These are phyloP conservation scores for Conoideocrella luteorostrata DNA, from an alignment of 2,329 filamentous ascomycete genomes.

Conservation along the genomic window DNA sequence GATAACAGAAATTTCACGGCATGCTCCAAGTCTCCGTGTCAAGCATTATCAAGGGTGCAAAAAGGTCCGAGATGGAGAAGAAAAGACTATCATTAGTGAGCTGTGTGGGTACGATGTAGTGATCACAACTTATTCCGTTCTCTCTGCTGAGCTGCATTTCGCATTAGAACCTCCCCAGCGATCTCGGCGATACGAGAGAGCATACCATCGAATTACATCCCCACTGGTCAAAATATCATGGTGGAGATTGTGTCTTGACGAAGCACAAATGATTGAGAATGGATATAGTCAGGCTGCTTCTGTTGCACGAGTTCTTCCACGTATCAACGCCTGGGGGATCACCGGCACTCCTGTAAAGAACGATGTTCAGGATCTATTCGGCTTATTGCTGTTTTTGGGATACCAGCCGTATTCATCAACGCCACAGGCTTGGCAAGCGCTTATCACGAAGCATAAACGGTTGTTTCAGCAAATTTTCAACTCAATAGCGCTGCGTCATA, in stretches of 20 bases:
- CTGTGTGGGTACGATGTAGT: conserved; percentile 52
- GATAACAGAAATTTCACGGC: conserved; percentile 51
- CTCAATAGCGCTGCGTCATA: conserved; percentile 73
- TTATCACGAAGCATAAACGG: conserved; percentile 54
- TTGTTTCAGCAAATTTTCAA: conserved; percentile 65
- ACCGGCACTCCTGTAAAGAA: conserved; percentile 83
- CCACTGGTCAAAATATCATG: conserved; percentile 76
- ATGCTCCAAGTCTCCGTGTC: conserved; percentile 51
- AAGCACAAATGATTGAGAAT: conserved; percentile 89
- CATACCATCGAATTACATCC: conserved; percentile 60
- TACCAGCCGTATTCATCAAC: conserved; percentile 69
- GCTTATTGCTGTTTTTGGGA: conserved; percentile 72
- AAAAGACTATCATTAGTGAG: conserved; percentile 33
- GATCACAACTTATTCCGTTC: conserved; percentile 59
- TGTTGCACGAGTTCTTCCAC: conserved; percentile 72
- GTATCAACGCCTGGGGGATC: conserved; percentile 85
- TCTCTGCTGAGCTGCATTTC: conserved; percentile 77
- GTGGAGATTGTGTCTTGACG: conserved; percentile 78
- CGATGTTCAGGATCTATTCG: conserved; percentile 69
- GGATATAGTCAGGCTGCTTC: conserved; percentile 77
- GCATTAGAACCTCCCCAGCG: conserved; percentile 65
- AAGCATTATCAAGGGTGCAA: conserved; percentile 50
- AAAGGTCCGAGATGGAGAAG: conserved; percentile 25
- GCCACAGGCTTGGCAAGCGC: conserved; percentile 58
- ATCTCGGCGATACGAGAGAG: conserved; percentile 56